Evolutionary conservation across 2,329 filamentous ascomycete species (phyloP).

Genomic region (Elsinoe batatas): DNA sequence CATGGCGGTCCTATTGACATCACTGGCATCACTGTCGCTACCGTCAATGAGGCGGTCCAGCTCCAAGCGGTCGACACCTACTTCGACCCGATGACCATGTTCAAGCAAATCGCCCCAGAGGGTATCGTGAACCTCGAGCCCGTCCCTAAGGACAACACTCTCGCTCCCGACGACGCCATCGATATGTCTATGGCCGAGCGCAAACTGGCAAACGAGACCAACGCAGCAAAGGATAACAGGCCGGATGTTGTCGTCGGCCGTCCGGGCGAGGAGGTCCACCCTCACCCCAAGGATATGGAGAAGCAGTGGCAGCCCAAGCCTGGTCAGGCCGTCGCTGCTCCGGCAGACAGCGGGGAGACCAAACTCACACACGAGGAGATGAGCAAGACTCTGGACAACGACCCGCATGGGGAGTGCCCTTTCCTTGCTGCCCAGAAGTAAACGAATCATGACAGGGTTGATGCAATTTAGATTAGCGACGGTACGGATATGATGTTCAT

Average conservation of each 20-base stretch:
- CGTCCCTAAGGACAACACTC: slow-evolving; percentile 25
- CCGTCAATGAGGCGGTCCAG: slow-evolving; percentile 51
- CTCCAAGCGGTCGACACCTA: slow-evolving; percentile 52
- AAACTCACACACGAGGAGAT: slow-evolving; percentile 30
- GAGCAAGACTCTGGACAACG: slow-evolving; percentile 20
- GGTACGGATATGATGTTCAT: no score
- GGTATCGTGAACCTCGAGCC: slow-evolving; percentile 39
- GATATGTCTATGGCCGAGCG: slow-evolving; percentile 19
- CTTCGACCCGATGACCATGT: slow-evolving; percentile 59
- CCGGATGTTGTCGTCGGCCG: slow-evolving; percentile 1
- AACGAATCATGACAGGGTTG: slow-evolving; percentile 11
- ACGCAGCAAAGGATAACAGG: background rate
- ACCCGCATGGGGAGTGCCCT: slow-evolving; percentile 24
- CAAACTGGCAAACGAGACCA: slow-evolving; percentile 14
- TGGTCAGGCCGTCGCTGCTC: slow-evolving; percentile 30
- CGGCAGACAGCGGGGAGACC: slow-evolving; percentile 25
- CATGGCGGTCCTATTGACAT: slow-evolving; percentile 54
- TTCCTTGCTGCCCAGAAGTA: slow-evolving; percentile 20
- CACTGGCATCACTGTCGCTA: slow-evolving; percentile 52
- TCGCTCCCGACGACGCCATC: slow-evolving; percentile 22
- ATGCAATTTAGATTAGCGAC: no score
- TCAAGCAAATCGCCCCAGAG: slow-evolving; percentile 50
- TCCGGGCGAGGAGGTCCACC: slow-evolving; percentile 25
- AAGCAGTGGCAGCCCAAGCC: slow-evolving; percentile 23
- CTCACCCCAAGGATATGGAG: slow-evolving; percentile 27